Evolutionary conservation across 2,329 filamentous ascomycete species (phyloP).

Genomic region (Pyricularia sp.): DNA sequence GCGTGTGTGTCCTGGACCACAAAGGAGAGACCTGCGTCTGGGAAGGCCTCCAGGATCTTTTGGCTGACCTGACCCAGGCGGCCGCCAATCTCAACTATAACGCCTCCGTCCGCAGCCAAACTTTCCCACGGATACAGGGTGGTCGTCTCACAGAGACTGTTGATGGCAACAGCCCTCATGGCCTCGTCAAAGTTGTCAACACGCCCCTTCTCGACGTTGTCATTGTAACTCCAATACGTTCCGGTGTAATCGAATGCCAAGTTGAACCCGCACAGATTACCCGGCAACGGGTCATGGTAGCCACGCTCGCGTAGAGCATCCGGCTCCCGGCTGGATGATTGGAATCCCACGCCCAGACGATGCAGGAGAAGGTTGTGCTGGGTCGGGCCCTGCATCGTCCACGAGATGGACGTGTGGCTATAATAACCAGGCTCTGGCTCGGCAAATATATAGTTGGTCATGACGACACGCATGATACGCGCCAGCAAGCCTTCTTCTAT

Average conservation of each 20-base stretch:
- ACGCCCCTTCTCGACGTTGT: not conserved
- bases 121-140: not conserved
- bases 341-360: not conserved
- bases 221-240: not conserved
- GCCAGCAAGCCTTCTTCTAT: not conserved
- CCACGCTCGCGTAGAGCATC: not conserved
- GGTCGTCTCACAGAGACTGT: not conserved
- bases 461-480: not conserved
- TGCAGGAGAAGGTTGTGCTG: not conserved
- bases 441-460: not conserved
- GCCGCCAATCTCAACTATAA: not conserved
- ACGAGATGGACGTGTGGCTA: not conserved
- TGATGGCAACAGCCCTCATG: not conserved
- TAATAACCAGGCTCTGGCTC: not conserved
- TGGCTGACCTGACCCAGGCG: constrained; percentile 10
- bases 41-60: not conserved
- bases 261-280: not conserved
- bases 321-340: not conserved
- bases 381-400: not conserved
- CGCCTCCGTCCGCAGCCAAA: not conserved
- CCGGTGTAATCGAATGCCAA: not conserved
- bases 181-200: not conserved
- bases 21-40: not conserved
- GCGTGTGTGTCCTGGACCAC: not conserved
- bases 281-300: not conserved